Evolutionary conservation across 805 yeast genomes (phyloP), one percentile per base, ranked within the genome.

Genomic region (Maudiozyma serrabonitensis): DNA sequence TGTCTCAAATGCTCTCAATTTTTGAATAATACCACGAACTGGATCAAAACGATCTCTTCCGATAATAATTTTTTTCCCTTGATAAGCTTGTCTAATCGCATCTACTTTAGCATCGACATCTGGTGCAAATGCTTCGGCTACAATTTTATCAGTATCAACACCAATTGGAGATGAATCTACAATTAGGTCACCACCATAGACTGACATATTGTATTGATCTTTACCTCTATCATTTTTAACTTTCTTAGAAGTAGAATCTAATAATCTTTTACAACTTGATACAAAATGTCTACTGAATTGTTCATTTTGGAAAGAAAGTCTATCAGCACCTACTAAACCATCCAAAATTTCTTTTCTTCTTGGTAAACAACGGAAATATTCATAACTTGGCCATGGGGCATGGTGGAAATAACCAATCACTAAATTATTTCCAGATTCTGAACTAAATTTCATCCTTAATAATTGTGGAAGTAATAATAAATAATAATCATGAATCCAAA

Each of bases 381-480:
- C 99, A 16, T 89, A 82, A 25, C 95, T 82, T 12, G 97, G 96
- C 75, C 91, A 90, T n/a, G 97, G 96, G 2, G 87, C 78, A 65
- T 90, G 96, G 55, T 90, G 68, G 66, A 79, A 89, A 47, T 86
- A 79, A 13, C 91, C 93, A 55, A 90, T 84, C 52, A 73, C 72
- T 6, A 87, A 85, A 50, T 82, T 78, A 2, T 48, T 43, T 11
- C 15, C 31, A 28, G 37, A 21, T 26, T 55, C 41, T 15, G 44
- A 55, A 37, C 53, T 57, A 46, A 84, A 73, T 59, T 78, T 80
- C 84, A 83, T 81, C 56, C 95, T 75, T 54, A 90, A 69, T 66
- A 90, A 74, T 61, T 84, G 93, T 2, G 97, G 97, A 50, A 90
- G 70, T 42, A 90, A 69, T 53, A 89, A 68, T 52, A 90, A 69